These are phyloP conservation scores for Globisporangium perplexum DNA, from an alignment of 352 stramenopile species.

Conservation along the genomic window DNA sequence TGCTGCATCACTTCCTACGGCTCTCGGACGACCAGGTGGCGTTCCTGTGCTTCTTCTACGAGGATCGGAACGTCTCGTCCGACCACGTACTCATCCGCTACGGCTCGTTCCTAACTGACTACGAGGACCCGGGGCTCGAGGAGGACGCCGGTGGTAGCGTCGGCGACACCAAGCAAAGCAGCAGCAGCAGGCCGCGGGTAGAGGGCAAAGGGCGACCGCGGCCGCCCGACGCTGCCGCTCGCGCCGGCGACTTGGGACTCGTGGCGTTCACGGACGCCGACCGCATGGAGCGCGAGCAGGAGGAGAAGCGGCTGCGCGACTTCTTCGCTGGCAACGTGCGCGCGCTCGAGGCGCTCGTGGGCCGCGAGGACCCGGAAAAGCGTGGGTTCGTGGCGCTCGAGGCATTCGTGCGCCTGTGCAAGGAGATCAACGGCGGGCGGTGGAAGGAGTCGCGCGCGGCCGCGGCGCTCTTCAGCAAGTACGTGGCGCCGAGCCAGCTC, in stretches of 20 bases:
- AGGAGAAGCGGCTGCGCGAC: conserved; percentile 33
- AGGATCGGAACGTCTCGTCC: conserved; percentile 53
- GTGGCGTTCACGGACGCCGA: conserved; percentile 9
- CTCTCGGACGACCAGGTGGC: conserved; percentile 60
- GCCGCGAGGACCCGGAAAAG: conserved; percentile 33
- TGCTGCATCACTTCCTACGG: conserved; percentile 36
- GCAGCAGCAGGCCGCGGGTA: conserved; percentile 1
- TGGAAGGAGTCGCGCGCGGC: conserved; percentile 33
- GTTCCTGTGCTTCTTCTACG: conserved; percentile 77
- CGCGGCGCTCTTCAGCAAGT: conserved; percentile 33
- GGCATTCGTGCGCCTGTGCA: conserved; percentile 33
- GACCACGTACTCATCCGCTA: conserved; percentile 65
- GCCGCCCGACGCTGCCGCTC: conserved; percentile 3
- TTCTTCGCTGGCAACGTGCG: conserved; percentile 40
- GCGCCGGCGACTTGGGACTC: no score
- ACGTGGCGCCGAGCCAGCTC: conserved; percentile 37
- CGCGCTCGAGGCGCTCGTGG: conserved; percentile 33
- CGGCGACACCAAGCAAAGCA: conserved; percentile 10
- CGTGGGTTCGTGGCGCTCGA: conserved; percentile 46
- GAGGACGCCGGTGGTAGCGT: not conserved
- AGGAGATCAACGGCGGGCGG: conserved; percentile 22
- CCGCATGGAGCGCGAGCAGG: conserved; percentile 16
- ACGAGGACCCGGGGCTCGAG: conserved; percentile 59
- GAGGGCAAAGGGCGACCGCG: conserved; percentile 25
- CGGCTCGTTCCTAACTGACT: conserved; percentile 66